Conservation (phyloP, 2,329 filamentous ascomycete genomes). For the Colletotrichum theobromicola region DNA sequence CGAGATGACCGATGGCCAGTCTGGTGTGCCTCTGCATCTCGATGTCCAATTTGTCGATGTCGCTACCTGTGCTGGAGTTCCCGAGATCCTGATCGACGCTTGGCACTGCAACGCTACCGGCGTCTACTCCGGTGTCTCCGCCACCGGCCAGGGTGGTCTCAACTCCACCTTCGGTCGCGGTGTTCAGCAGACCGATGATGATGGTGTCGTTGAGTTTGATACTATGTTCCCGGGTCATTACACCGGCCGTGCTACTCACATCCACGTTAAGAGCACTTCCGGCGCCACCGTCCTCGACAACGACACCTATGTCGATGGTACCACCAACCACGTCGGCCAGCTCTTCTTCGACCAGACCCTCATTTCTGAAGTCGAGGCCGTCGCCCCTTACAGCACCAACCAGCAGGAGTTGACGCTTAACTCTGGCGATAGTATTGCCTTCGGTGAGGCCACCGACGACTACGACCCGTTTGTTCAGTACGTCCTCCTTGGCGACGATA, state of each 20-base stretch:
- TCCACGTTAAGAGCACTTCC: slow-evolving; percentile 36
- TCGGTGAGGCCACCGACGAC: not conserved
- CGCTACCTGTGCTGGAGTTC: slow-evolving; percentile 23
- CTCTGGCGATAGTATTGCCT: not conserved
- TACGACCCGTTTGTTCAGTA: not conserved
- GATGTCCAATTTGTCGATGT: slow-evolving; percentile 26
- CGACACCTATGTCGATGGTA: not conserved
- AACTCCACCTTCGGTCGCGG: not conserved
- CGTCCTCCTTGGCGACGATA: not conserved
- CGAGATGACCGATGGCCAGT: slow-evolving; percentile 45
- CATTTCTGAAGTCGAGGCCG: slow-evolving; percentile 44
- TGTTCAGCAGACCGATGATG: slow-evolving; percentile 22
- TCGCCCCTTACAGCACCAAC: slow-evolving; percentile 52
- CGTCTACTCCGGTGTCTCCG: slow-evolving; percentile 40
- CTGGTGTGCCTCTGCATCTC: slow-evolving; percentile 45
- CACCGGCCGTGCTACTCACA: slow-evolving; percentile 48
- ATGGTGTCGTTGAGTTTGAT: slow-evolving; percentile 37
- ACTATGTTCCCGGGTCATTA: slow-evolving; percentile 51
- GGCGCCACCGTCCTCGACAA: slow-evolving; percentile 18
- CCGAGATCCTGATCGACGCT: slow-evolving; percentile 19
- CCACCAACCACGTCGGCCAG: slow-evolving; percentile 31
- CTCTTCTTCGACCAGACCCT: not conserved
- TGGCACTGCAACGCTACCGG: slow-evolving; percentile 38
- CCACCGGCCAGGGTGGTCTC: slow-evolving; percentile 1
- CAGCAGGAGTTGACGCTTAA: slow-evolving; percentile 44